Conservation (phyloP, 2,329 filamentous ascomycete species). For the Pseudopithomyces maydicus region DNA sequence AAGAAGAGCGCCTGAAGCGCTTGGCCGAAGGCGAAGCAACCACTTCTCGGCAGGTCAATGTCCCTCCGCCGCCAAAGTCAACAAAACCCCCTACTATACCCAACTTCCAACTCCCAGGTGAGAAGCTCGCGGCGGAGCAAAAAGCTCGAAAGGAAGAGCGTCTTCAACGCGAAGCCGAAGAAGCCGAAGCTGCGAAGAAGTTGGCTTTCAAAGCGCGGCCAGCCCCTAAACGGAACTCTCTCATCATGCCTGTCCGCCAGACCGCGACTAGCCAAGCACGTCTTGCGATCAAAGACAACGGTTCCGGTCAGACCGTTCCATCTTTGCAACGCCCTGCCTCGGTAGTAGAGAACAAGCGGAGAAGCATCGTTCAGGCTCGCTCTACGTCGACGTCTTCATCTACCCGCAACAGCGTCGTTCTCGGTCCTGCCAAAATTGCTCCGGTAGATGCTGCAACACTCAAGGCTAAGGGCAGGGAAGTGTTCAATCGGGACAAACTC, state of each 20-base stretch:
- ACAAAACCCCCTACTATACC: slow-evolving; percentile 56
- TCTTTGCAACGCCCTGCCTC: slow-evolving; percentile 23
- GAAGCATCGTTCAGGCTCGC: slow-evolving; percentile 25
- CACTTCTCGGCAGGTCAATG: slow-evolving; percentile 45
- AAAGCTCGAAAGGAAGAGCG: slow-evolving; percentile 41
- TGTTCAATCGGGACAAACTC: slow-evolving; percentile 51
- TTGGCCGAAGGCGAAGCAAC: slow-evolving; percentile 39
- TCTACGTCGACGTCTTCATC: slow-evolving; percentile 26
- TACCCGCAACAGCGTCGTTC: slow-evolving; percentile 30
- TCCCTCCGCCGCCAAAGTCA: slow-evolving; percentile 53
- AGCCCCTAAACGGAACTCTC: slow-evolving; percentile 43
- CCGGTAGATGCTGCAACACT: slow-evolving; percentile 37
- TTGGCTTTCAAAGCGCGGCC: slow-evolving; percentile 54
- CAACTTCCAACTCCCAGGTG: slow-evolving; percentile 59
- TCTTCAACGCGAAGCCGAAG: slow-evolving; percentile 44
- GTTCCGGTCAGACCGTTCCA: slow-evolving; percentile 20
- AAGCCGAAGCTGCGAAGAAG: slow-evolving; percentile 43
- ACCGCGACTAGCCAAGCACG: slow-evolving; percentile 54
- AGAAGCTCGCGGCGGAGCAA: slow-evolving; percentile 51
- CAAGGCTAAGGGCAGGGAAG: slow-evolving; percentile 49
- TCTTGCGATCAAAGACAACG: slow-evolving; percentile 30
- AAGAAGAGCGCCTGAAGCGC: slow-evolving; percentile 37
- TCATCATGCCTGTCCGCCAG: slow-evolving; percentile 46
- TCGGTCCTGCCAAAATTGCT: slow-evolving; percentile 25
- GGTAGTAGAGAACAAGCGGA: slow-evolving; percentile 25